Base-by-base conservation (phyloP, 768 basidiomycete genomes). In the Phanerodontia chrysosporium region DNA sequence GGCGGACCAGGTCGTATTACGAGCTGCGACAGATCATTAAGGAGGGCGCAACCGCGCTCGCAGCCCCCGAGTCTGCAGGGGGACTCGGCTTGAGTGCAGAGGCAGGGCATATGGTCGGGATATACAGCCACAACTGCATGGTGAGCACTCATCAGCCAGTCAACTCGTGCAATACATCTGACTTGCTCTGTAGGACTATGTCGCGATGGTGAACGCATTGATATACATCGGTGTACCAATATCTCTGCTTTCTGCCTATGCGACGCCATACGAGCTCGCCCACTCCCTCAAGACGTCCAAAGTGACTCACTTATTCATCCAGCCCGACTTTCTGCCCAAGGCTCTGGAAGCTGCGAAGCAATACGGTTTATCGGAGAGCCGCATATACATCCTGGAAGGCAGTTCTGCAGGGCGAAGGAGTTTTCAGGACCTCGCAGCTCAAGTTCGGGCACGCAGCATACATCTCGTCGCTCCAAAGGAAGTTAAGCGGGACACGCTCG, bases 111-210 rank as follows among this genome's bases (percentile, higher is more conserved):
- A 80, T 89, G 24, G 76, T 90, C 21, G 90, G 87, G 6, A 81
- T 92, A 16, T 78, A 90, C 66, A 83, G 82, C 69, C 79, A 86
- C 48, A 92, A 91, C 66, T 85, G 80, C 35, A 66, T 84, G 68
- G 90, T 89, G 70, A 62, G 83, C 69, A 28, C 45, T 6, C 16
- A 27, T 24, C 14, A 3, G 14, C 12, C 18, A 9, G 1, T 30
- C 30, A 16, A 32, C 29, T 4, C 18, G 29, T 12, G 16, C 16
- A 1, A 28, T 16, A 13, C 29, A 32, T 32, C 30, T 22, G n/a
- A 29, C 28, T 5, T 21, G 18, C 18, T 12, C 4, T 21, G 7
- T 30, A 87, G 86, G 84, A 87, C n/a, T 86, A 76, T 62, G 67
- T 79, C 7, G 72, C 78, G 8, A 64, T 86, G 16, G 60, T 83